Base-by-base conservation (phyloP, 2,329 filamentous ascomycete species). In the Talaromyces sp. region DNA sequence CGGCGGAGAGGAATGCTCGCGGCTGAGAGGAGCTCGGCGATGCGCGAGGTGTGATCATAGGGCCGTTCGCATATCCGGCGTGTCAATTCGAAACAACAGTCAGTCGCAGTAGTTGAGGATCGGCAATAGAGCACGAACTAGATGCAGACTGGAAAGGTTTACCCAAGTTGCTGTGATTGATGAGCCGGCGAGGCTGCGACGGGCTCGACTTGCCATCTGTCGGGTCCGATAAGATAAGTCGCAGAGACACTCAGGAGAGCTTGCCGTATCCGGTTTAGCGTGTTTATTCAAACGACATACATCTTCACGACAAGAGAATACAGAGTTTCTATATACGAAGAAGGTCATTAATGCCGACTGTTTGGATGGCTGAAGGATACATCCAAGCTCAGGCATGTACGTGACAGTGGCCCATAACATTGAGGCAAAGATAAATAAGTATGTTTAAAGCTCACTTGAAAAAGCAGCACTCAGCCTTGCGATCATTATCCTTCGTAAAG, bases 41-140 rank as follows among this genome's bases (percentile, higher is more conserved):
- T 62, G 65, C 63, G 66, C 67, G 73, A 68, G 71, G 67, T 61
- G 71, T 70, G 70, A 67, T 78, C 75, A 78, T 78, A 70, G 26
- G 61, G 49, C 38, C 35, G 24, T 57, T 57, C 17, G 41, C 55
- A 57, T 57, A 27, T 32, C 55, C 13, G 26, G 26, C 17, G 24
- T 29, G 49, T 26, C 49, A 52, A 52, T 9, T 31, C 14, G 19
- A 17, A 46, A 21, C 32, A 50, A 17, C 35, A 38, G 35, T 11
- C 21, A 43, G 32, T 35, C 14, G 14, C 26, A n/a, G 11, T 55
- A 38, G 21, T 26, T 13, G 29, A 24, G 29, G 21, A 14, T 32
- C 2, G 13, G 11, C n/a, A 2, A 55, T 21, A 55, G 2, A 38
- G 17, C 11, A 8, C 3, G 8, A 19, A 55, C 3, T 14, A 13